Evolutionary conservation across 768 basidiomycete species (phyloP).

Genomic region (Leccinum incarnatum): DNA sequence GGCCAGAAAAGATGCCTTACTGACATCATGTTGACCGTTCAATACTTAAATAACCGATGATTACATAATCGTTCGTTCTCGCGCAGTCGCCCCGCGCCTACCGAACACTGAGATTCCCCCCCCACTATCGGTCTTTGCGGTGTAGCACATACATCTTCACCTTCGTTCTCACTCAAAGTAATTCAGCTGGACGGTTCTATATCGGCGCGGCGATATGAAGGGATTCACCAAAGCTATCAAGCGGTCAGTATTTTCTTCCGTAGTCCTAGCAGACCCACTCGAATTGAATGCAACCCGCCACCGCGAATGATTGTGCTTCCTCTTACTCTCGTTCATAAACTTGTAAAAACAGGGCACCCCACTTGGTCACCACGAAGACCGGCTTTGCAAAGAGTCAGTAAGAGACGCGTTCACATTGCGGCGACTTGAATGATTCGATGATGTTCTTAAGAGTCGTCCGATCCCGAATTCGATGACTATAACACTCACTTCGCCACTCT

Average conservation of each 20-base stretch:
- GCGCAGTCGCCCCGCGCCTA: neutral
- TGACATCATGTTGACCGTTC: too few species aligned
- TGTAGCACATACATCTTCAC: neutral
- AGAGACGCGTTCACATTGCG: neutral
- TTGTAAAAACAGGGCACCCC: slow-evolving; percentile 68
- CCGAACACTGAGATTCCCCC: neutral
- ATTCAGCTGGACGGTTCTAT: neutral
- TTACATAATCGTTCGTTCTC: slow-evolving; percentile 21
- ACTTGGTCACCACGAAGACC: slow-evolving; percentile 80
- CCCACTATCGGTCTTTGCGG: neutral
- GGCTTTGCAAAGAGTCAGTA: slow-evolving; percentile 90
- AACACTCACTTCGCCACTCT: slow-evolving; percentile 72
- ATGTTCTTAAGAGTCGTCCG: slow-evolving; percentile 58
- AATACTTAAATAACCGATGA: neutral
- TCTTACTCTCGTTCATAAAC: slow-evolving; percentile 5
- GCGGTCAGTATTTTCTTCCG: slow-evolving; percentile 46
- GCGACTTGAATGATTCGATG: slow-evolving; percentile 1
- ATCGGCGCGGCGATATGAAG: slow-evolving; percentile 57
- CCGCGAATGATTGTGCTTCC: slow-evolving; percentile 5
- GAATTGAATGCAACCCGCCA: slow-evolving; percentile 1
- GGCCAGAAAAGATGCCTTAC: neutral
- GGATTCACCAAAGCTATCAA: slow-evolving; percentile 75
- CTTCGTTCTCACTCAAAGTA: neutral
- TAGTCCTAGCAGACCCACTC: neutral
- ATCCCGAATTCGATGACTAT: slow-evolving; percentile 90